phyloP scores from a whole-genome alignment of 2,329 filamentous ascomycete genomes.

The Microthyrium microscopicum region DNA sequence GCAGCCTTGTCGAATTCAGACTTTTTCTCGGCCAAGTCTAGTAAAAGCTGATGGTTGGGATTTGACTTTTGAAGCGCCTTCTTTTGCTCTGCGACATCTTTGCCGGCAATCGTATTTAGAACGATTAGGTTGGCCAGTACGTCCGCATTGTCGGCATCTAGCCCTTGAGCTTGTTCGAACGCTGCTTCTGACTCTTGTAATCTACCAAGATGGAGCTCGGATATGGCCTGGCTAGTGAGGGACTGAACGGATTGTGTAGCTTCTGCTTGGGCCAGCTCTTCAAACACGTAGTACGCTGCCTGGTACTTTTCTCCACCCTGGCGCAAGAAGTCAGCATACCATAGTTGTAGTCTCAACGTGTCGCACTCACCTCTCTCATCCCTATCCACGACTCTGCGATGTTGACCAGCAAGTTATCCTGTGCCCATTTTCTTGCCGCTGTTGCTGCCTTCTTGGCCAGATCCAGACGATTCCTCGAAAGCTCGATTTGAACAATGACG shows the following conservation, averaged over 20 bases:
- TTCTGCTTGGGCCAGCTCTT: constrained; percentile 81
- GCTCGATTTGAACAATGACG: constrained; percentile 79
- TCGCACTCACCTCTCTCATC: constrained; percentile 52
- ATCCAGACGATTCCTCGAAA: constrained; percentile 81
- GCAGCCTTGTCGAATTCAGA: constrained; percentile 75
- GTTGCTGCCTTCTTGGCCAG: constrained; percentile 79
- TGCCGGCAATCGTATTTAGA: constrained; percentile 59
- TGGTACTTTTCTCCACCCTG: constrained; percentile 93
- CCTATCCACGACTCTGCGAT: constrained; percentile 92
- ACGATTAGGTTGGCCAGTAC: constrained; percentile 74
- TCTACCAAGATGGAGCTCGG: constrained; percentile 79
- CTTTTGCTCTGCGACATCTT: constrained; percentile 44
- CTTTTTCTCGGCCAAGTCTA: constrained; percentile 70
- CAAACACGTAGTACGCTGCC: constrained; percentile 91
- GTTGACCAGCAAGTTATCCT: constrained; percentile 87
- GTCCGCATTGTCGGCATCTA: constrained; percentile 54
- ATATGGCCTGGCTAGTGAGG: constrained; percentile 75
- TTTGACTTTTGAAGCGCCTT: constrained; percentile 37
- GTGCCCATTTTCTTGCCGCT: constrained; percentile 79
- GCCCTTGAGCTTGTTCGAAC: constrained; percentile 60
- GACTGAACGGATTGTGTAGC: constrained; percentile 60
- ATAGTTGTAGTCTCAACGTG: background rate
- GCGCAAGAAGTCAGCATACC: constrained; percentile 14
- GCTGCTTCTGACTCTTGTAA: constrained; percentile 79
- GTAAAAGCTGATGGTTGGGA: constrained; percentile 52